A percentile compares a stretch with the other conserved stretches of the same genome.
Conservation (phyloP, 768 basidiomycete species). For the Galerina sulciceps region DNA sequence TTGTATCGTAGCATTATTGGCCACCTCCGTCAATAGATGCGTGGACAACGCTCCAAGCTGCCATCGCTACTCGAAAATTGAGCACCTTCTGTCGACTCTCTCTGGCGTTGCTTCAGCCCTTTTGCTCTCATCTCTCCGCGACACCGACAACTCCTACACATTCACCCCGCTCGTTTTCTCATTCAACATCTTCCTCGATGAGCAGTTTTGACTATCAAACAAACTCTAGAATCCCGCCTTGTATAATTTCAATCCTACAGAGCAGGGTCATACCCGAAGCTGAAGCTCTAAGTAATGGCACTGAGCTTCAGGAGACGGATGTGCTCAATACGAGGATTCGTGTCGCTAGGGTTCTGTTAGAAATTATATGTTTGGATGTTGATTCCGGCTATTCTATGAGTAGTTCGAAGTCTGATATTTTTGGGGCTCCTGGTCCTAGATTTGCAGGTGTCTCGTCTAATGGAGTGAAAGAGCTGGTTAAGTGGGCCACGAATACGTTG, state of each 20-base stretch:
- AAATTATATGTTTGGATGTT: conserved; percentile 27
- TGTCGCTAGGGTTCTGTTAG: conserved; percentile 48
- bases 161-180: conserved; percentile 1
- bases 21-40: conserved; percentile 32
- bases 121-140: conserved; percentile 21
- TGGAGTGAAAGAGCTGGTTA: conserved; percentile 11
- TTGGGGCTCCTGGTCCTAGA: conserved; percentile 9
- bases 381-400: conserved; percentile 2
- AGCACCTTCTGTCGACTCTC: conserved; percentile 38
- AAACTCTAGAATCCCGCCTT: conserved; percentile 24
- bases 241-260: conserved; percentile 42
- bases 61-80: conserved; percentile 54
- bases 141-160: not conserved
- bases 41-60: conserved; percentile 48
- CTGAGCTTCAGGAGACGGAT: conserved; percentile 14
- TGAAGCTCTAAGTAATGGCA: conserved; percentile 35
- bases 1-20: conserved; percentile 52
- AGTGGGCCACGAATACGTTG: conserved; percentile 23
- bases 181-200: conserved; percentile 3
- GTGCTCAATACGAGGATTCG: conserved; percentile 38
- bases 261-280: conserved; percentile 55
- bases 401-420: conserved; percentile 23
- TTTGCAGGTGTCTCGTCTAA: not conserved
- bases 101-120: conserved; percentile 33
- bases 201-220: not conserved